phyloP scores from a whole-genome alignment of 192 early-diverging fungal species.

The Entophlyctis luteolus region DNA sequence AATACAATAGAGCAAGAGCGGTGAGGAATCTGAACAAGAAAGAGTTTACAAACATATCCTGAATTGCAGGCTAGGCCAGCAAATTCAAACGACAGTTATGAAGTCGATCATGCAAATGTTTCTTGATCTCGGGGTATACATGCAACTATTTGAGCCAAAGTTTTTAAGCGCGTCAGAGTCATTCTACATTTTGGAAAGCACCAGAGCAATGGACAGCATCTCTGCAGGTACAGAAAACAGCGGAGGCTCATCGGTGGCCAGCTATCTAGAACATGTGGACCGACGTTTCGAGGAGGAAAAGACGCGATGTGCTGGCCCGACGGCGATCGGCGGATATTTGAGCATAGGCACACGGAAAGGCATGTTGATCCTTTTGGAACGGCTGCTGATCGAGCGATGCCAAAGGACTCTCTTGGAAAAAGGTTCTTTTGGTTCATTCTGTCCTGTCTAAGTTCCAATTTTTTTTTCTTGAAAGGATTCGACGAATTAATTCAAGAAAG shows the following conservation, averaged over 20 bases:
- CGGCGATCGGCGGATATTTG: constrained; percentile 57
- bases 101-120: constrained; percentile 15
- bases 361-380: constrained; percentile 60
- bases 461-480: constrained; percentile 53
- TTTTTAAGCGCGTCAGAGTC: not conserved
- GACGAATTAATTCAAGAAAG: constrained; percentile 63
- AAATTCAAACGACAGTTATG: not conserved
- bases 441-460: not conserved
- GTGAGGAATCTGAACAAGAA: too few species aligned
- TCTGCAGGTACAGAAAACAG: not conserved
- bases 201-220: not conserved
- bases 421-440: constrained; percentile 28
- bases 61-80: constrained; percentile 11
- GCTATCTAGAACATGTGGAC: constrained; percentile 72
- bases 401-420: constrained; percentile 65
- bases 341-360: constrained; percentile 61
- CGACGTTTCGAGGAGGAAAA: constrained; percentile 69
- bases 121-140: constrained; percentile 12
- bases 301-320: constrained; percentile 48
- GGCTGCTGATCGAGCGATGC: constrained; percentile 69
- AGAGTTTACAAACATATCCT: too few species aligned
- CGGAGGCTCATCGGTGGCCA: constrained; percentile 29
- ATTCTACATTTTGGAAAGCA: not conserved
- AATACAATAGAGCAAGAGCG: constrained; percentile 67
- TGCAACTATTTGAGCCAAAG: not conserved